Evolutionary conservation across 768 basidiomycete species (phyloP).

Genomic region (Amanita inopinata): DNA sequence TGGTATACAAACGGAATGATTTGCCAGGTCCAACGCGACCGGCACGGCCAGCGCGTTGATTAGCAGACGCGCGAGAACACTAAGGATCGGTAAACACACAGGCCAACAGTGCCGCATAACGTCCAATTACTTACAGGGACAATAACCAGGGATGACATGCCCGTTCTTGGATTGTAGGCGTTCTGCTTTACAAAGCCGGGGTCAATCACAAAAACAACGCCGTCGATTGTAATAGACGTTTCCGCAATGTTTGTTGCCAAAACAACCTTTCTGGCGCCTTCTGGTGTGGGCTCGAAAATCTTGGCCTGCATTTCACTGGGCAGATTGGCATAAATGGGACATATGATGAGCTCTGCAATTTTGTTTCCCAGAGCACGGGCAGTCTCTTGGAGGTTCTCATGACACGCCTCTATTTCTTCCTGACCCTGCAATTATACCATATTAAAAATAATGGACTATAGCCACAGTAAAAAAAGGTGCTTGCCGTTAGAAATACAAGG

Average conservation of each 20-base stretch:
- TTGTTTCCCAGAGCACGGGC: slow-evolving; percentile 93
- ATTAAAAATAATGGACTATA: slow-evolving; percentile 8
- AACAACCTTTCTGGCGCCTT: slow-evolving; percentile 94
- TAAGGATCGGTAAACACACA: slow-evolving; percentile 18
- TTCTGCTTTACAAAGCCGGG: slow-evolving; percentile 99
- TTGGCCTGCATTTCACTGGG: slow-evolving; percentile 99
- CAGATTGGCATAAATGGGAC: slow-evolving; percentile 98
- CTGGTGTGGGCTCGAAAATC: slow-evolving; percentile 98
- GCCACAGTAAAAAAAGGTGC: slow-evolving; percentile 16
- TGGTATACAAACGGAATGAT: slow-evolving; percentile 96
- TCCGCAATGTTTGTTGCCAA: slow-evolving; percentile 99
- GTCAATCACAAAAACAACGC: slow-evolving; percentile 98
- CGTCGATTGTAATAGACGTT: slow-evolving; percentile 98
- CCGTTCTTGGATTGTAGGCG: slow-evolving; percentile 95
- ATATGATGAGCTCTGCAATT: slow-evolving; percentile 87
- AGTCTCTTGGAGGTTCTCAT: slow-evolving; percentile 94
- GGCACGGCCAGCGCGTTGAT: slow-evolving; percentile 93
- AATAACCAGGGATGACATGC: slow-evolving; percentile 94
- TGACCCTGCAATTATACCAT: slow-evolving; percentile 65
- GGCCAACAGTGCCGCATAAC: not conserved
- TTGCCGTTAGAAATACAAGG: slow-evolving; percentile 89
- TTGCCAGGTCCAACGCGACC: slow-evolving; percentile 98
- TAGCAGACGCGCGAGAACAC: slow-evolving; percentile 97
- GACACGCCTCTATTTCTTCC: slow-evolving; percentile 97
- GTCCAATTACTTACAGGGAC: slow-evolving; percentile 63